Evolutionary conservation across 2,329 filamentous ascomycete species (phyloP), one percentile per base, ranked within the genome.

Genomic region (Pseudopyricularia cyperi): DNA sequence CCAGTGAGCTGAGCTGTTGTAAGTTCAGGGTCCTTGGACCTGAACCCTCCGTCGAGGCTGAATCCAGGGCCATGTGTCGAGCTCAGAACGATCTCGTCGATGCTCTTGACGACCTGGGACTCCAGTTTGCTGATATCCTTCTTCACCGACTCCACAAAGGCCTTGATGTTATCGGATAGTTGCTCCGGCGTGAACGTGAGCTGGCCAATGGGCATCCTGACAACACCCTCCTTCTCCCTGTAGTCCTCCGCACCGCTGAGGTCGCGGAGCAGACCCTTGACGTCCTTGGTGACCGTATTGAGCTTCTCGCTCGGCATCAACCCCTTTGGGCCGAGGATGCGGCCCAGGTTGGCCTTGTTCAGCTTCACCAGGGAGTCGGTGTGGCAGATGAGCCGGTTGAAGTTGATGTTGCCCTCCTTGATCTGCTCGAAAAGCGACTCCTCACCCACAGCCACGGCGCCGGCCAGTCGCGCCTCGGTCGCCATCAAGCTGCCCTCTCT

Each of bases 221-320:
- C 80, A 30, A 93, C 87, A 15, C 89, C 93, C 58, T 83, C 68
- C 58, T 85, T 78, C 72, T 98, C 93, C 63, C 89, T 82, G 71
- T 95, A 98, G 59, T 90, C 82, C 51, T 83, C 87, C 52, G 83
- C 88, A 55, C 91, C 89, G 14, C 89, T 81, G 68, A 95, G 82
- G 58, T 91, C 87, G 61, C 79, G 80, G 61, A 98, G 86, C 33
- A 82, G 77, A n/a, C 74, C 68, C 52, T 77, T 77, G 15, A 95
- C 78, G 64, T 95, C 85, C 62, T 79, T 84, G 24, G 95, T 89
- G 52, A 98, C 86, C 0, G 93, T 97, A 57, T 89, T 89, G 56
- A 81, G 81, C 74, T 95, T 95, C 55, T 78, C 71, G 65, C 80
- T 94, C 6, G 93, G 93, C 93, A 98, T 97, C 62, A 98, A 68